Evolutionary conservation across 495 filamentous ascomycete genomes (phyloP).

Genomic region (Aspergillus panamensis): DNA sequence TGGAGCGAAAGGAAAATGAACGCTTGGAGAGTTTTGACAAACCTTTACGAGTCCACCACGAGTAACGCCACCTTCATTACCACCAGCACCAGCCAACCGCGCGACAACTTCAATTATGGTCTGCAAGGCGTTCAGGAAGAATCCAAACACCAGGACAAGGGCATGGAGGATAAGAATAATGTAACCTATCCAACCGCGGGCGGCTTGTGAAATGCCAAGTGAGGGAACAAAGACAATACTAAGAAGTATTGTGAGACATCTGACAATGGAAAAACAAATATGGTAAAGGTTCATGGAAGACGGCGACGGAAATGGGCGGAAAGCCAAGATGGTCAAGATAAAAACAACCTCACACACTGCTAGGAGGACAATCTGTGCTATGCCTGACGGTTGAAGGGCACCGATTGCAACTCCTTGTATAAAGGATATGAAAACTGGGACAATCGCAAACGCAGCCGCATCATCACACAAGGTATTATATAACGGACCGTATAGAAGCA

Average conservation of each 20-base stretch:
- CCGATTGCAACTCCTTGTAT: slow-evolving; percentile 87
- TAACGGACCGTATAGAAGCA: slow-evolving; percentile 88
- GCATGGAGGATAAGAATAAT: slow-evolving; percentile 83
- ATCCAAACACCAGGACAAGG: slow-evolving; percentile 84
- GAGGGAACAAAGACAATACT: slow-evolving; percentile 86
- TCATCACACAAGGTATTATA: slow-evolving; percentile 96
- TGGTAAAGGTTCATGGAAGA: slow-evolving; percentile 99
- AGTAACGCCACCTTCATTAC: slow-evolving; percentile 67
- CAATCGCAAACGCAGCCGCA: slow-evolving; percentile 79
- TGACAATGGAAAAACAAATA: slow-evolving; percentile 72
- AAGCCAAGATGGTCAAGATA: slow-evolving; percentile 81
- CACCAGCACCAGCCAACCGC: slow-evolving; percentile 74
- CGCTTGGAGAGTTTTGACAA: slow-evolving; percentile 18
- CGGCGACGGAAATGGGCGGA: slow-evolving; percentile 81
- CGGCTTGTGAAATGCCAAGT: slow-evolving; percentile 66
- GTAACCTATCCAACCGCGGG: slow-evolving; percentile 94
- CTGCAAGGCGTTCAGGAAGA: slow-evolving; percentile 88
- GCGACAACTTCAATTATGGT: slow-evolving; percentile 85
- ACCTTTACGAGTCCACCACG: slow-evolving; percentile 84
- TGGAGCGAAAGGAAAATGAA: slow-evolving; percentile 1
- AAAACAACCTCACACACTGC: slow-evolving; percentile 92
- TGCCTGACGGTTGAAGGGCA: slow-evolving; percentile 86
- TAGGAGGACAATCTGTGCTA: slow-evolving; percentile 85
- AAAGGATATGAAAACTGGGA: slow-evolving; percentile 79
- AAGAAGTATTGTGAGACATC: slow-evolving; percentile 74